Conservation (phyloP, 768 basidiomycete species). For the Boletus tomentosulus region DNA sequence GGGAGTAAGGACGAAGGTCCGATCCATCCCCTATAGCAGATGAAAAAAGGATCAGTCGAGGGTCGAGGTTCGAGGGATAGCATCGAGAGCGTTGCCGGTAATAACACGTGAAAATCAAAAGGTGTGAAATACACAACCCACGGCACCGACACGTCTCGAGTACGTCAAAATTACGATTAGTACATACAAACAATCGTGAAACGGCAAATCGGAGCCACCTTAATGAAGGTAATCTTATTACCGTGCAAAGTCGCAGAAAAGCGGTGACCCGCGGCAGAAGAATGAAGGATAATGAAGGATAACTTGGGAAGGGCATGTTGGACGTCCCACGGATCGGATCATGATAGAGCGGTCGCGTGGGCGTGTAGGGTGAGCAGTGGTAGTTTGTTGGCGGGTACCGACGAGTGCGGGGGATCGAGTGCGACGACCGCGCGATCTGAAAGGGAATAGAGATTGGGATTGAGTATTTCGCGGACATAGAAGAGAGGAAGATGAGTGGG, state of each 20-base stretch:
- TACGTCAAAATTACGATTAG: conserved; percentile 22
- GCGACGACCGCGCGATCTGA: conserved; percentile 25
- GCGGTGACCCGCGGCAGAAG: conserved; percentile 2
- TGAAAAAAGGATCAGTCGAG: conserved; percentile 5
- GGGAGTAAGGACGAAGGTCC: conserved; percentile 4
- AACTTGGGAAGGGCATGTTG: conserved; percentile 7
- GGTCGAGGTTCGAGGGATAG: not conserved
- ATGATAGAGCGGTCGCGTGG: not conserved
- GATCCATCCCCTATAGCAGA: conserved; percentile 5
- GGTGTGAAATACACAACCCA: conserved; percentile 10
- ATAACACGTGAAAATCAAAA: conserved; percentile 23
- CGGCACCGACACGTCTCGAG: conserved; percentile 25
- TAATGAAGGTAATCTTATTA: conserved; percentile 24
- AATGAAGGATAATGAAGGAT: conserved; percentile 1
- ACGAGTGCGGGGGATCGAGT: conserved; percentile 19
- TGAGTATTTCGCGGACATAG: not conserved
- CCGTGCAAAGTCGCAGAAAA: conserved; percentile 11
- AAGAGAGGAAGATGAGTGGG: not conserved
- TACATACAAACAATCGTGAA: conserved; percentile 6
- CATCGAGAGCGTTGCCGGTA: conserved; percentile 9
- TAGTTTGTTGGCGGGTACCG: conserved; percentile 1
- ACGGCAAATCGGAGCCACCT: conserved; percentile 19
- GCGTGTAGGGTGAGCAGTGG: not conserved
- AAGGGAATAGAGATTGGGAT: conserved; percentile 18
- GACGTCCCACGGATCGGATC: conserved; percentile 16